Evolutionary conservation across 305 asterid genomes (phyloP), one percentile per base, ranked within the genome.

Genomic region (Ajuga reptans): DNA sequence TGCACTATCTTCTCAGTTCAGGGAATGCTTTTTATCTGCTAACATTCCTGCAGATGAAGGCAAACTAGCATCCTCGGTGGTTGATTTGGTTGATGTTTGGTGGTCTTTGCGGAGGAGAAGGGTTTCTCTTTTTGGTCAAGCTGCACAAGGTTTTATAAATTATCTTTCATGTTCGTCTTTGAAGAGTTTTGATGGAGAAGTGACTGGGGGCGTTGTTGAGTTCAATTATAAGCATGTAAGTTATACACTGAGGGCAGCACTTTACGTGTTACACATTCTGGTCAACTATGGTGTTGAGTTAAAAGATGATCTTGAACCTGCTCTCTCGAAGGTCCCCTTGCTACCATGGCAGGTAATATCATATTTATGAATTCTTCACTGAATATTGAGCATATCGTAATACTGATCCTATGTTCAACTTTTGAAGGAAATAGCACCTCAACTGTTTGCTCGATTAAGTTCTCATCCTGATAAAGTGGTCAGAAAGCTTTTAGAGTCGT

Each of bases 261-360:
- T 91, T 33, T 83, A 86, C 62, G 93, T 94, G 71, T 76, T 91
- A 75, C 82, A 86, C 71, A 89, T 91, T 87, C 92, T 94, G 77
- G 96, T 94, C 76, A 87, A 83, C 79, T 94, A 87, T 75, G 99
- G 99, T 52, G 86, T 82, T 68, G 97, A 94, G 87, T 81, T 91
- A 76, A 79, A 82, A 65, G 98, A 87, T 79, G 84, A 77, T 60
- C 89, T 94, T 74, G 95, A 84, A 78, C 88, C 92, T 71, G 90
- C 93, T 72, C 93, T 94, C 49, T 87, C 89, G 15, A 84, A 82
- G 78, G 95, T 84, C 77, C 97, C 99, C 75, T 78, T 94, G 85
- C 82, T 86, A 72, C 98, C 98, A 62, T 94, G 96, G 99, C 98
- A 94, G 96, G 99, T 91, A 82, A 79, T 81, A 18, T 51, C 39